Evolutionary conservation across 208 protist species (phyloP).

Genomic region (Angomonas ambiguus): DNA sequence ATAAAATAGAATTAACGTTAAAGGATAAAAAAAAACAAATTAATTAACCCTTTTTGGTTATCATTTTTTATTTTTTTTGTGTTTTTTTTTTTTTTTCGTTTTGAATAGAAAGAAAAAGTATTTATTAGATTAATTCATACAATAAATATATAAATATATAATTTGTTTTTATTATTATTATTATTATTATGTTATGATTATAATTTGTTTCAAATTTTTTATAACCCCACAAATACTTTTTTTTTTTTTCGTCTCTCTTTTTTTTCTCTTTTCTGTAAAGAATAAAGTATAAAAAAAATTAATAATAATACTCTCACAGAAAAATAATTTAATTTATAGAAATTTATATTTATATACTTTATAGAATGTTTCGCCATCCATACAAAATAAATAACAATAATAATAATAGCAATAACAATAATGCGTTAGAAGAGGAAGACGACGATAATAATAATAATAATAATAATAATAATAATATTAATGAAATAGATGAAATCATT

Average conservation of each 20-base stretch:
- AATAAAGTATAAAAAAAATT: background rate
- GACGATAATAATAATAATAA: background rate
- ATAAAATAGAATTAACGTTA: background rate
- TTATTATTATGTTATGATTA: conserved; percentile 5
- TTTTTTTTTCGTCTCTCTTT: too few relatives aligned
- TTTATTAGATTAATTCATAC: background rate
- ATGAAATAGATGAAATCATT: background rate
- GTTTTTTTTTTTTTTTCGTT: background rate
- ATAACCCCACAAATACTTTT: too few relatives aligned
- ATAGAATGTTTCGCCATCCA: too few relatives aligned
- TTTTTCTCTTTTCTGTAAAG: too few relatives aligned
- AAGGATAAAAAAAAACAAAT: background rate
- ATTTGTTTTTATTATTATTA: conserved; percentile 5
- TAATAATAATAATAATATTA: background rate
- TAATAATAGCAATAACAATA: too few relatives aligned
- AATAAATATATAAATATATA: conserved; percentile 3
- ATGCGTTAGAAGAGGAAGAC: too few relatives aligned
- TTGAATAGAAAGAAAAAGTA: background rate
- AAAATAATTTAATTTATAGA: too few relatives aligned
- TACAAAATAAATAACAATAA: too few relatives aligned
- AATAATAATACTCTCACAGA: background rate
- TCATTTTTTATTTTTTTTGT: conserved; percentile 1
- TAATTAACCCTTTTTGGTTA: conserved; percentile 1
- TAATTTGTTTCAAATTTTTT: too few relatives aligned
- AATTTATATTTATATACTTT: too few relatives aligned